These are phyloP conservation scores for Coemansia nantahalensis DNA, from an alignment of 192 early-diverging fungal genomes.

Conservation along the genomic window DNA sequence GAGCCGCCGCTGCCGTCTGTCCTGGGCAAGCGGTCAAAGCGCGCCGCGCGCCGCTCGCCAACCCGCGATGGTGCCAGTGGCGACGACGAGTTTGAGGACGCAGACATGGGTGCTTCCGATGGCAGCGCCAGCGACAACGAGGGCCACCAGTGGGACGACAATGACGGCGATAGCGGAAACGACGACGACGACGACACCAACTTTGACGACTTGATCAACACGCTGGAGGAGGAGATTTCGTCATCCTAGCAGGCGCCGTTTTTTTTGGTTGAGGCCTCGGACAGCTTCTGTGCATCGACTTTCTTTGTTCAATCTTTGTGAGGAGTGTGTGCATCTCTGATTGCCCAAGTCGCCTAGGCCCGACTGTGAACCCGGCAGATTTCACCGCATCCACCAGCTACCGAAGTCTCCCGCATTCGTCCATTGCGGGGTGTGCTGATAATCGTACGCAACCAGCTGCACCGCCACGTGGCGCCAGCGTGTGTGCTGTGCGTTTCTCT, in stretches of 20 bases:
- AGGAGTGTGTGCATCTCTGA: no score
- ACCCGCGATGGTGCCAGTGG: not conserved
- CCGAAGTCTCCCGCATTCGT: no score
- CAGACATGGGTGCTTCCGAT: constrained; percentile 4
- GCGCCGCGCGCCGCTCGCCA: not conserved
- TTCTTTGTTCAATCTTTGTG: not conserved
- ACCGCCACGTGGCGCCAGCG: no score
- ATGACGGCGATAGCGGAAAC: constrained; percentile 39
- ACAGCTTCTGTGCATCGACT: no score
- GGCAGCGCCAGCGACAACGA: constrained; percentile 9
- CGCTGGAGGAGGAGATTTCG: constrained; percentile 54
- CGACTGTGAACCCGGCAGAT: no score
- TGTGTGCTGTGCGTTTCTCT: no score
- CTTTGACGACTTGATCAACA: constrained; percentile 54
- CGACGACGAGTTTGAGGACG: constrained; percentile 25
- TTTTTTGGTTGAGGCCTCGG: not conserved
- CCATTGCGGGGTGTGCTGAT: no score
- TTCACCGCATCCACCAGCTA: no score
- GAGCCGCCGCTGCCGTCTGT: constrained; percentile 7
- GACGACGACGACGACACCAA: constrained; percentile 42
- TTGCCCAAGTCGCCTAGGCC: no score
- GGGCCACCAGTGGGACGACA: constrained; percentile 44
- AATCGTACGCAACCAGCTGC: no score
- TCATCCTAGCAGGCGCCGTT: constrained; percentile 11
- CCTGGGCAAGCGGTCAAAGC: not conserved